These are phyloP conservation scores for Dothiorella sarmentorum DNA, from an alignment of 2,329 filamentous ascomycete species.

Conservation along the genomic window DNA sequence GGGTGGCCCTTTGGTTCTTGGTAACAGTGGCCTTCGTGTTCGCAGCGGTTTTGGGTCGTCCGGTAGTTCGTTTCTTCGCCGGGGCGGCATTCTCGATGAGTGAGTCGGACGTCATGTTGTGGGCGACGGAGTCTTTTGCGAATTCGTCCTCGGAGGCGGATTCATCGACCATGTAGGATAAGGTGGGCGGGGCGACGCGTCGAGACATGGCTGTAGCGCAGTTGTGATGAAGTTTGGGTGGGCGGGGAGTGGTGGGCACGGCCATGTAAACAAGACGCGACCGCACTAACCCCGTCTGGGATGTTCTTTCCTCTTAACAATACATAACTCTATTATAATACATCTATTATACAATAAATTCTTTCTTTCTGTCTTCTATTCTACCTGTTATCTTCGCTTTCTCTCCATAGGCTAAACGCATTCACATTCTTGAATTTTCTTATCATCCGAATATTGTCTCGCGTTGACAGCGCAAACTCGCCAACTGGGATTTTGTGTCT, in stretches of 20 bases:
- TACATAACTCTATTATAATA: background rate
- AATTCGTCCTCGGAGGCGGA: conserved; percentile 42
- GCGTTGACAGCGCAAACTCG: conserved; percentile 55
- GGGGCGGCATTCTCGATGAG: conserved; percentile 37
- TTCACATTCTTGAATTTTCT: conserved; percentile 54
- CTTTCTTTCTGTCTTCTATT: background rate
- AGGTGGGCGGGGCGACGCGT: conserved; percentile 30
- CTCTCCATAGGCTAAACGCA: conserved; percentile 45
- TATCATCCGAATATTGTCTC: conserved; percentile 57
- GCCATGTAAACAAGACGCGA: background rate
- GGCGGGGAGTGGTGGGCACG: background rate
- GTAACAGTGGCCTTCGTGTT: conserved; percentile 29
- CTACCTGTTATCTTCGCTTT: conserved; percentile 27
- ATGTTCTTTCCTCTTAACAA: background rate
- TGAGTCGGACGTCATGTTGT: conserved; percentile 40
- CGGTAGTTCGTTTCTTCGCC: conserved; percentile 26
- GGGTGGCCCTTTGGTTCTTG: conserved; percentile 35
- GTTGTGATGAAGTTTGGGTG: background rate
- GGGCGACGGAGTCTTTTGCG: conserved; percentile 33
- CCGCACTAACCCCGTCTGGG: too few species aligned
- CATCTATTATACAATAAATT: background rate
- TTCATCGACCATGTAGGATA: conserved; percentile 39
- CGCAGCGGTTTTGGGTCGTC: conserved; percentile 26
- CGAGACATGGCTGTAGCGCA: conserved; percentile 31
- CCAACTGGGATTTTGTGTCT: conserved; percentile 44